phyloP scores from a whole-genome alignment of 345 rosid species.

The Reutealis trisperma region DNA sequence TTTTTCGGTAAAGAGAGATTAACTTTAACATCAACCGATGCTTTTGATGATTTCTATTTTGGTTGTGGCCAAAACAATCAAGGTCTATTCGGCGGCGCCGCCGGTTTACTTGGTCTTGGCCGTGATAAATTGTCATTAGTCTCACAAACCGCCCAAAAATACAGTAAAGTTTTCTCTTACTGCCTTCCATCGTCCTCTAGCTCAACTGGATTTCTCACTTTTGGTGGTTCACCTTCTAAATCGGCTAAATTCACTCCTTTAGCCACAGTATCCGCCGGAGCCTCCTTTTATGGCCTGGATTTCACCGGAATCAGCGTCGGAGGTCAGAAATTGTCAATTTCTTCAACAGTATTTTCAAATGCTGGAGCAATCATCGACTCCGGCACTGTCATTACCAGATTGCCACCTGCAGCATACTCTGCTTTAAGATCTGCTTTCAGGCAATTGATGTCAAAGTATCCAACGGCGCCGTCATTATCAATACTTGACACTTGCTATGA shows the following conservation, averaged over 20 bases:
- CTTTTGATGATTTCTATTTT: slow-evolving; percentile 46
- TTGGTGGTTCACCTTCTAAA: slow-evolving; percentile 37
- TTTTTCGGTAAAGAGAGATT: slow-evolving; percentile 63
- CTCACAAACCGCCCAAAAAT: slow-evolving; percentile 59
- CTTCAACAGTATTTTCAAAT: slow-evolving; percentile 46
- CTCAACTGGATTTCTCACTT: slow-evolving; percentile 71
- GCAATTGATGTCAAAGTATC: slow-evolving; percentile 56
- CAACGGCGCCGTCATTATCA: slow-evolving; percentile 49
- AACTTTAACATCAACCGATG: slow-evolving; percentile 51
- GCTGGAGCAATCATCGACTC: slow-evolving; percentile 77
- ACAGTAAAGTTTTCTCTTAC: slow-evolving; percentile 74
- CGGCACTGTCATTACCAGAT: slow-evolving; percentile 81
- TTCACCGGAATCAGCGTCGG: slow-evolving; percentile 58
- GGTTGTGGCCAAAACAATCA: slow-evolving; percentile 87
- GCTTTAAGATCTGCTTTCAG: slow-evolving; percentile 50
- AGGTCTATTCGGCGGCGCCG: slow-evolving; percentile 68
- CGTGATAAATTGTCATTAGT: slow-evolving; percentile 65
- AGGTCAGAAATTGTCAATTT: slow-evolving; percentile 47
- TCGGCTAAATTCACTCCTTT: slow-evolving; percentile 62
- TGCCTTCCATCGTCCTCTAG: slow-evolving; percentile 75
- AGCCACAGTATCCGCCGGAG: slow-evolving; percentile 32
- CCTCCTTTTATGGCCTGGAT: slow-evolving; percentile 68
- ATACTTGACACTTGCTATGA: slow-evolving; percentile 87
- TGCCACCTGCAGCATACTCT: slow-evolving; percentile 66
- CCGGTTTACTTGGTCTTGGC: slow-evolving; percentile 86